Conservation (phyloP, 768 basidiomycete genomes). For the Leccinum uliginosum region DNA sequence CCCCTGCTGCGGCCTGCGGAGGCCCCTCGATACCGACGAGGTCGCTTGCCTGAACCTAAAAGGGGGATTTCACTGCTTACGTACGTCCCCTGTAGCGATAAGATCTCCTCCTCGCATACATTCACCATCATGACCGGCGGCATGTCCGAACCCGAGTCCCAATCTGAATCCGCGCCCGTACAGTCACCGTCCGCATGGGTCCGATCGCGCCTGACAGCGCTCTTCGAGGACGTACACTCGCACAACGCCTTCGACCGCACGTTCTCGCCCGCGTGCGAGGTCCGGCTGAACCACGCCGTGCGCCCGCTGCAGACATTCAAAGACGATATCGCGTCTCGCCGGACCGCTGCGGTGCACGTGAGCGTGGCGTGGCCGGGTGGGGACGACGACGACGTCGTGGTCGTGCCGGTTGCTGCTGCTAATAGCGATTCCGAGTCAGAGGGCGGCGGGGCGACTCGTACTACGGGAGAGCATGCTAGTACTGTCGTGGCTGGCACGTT, state of each 20-base stretch:
- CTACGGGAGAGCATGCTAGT: background rate
- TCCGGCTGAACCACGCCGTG: slow-evolving; percentile 31
- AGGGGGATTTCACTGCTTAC: no score
- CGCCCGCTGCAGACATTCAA: slow-evolving; percentile 24
- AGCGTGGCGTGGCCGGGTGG: slow-evolving; percentile 32
- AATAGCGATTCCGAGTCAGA: background rate
- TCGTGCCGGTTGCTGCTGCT: no score
- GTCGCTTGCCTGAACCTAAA: background rate
- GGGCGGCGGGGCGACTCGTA: no score
- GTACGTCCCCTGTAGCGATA: background rate
- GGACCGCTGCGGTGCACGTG: slow-evolving; percentile 14
- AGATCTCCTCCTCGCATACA: background rate
- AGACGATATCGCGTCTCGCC: slow-evolving; percentile 22
- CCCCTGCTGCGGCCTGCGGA: background rate
- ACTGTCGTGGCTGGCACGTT: slow-evolving; percentile 38
- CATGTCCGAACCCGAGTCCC: background rate
- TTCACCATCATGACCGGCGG: background rate
- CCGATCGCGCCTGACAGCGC: slow-evolving; percentile 23
- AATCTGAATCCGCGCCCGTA: background rate
- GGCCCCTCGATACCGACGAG: background rate
- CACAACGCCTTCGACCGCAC: slow-evolving; percentile 21
- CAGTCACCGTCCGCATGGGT: slow-evolving; percentile 24
- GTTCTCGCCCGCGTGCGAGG: slow-evolving; percentile 33
- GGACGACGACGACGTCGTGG: slow-evolving; percentile 5
- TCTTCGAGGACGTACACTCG: slow-evolving; percentile 23